These are phyloP conservation scores for Hypoxylon crocopeplum DNA, from an alignment of 495 filamentous ascomycete species.

Conservation along the genomic window DNA sequence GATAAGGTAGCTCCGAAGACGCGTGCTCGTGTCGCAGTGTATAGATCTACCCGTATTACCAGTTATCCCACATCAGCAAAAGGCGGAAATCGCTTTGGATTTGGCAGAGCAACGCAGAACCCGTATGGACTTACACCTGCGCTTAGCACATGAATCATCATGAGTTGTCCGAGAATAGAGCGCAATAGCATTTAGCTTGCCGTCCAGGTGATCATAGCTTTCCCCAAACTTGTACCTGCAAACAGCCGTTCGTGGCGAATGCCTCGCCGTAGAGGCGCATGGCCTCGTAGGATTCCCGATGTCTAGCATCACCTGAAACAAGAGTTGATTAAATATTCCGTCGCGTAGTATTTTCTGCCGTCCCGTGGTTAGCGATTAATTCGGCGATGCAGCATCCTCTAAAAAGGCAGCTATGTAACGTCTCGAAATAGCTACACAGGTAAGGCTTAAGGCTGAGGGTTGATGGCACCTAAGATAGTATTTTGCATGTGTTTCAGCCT, in stretches of 20 bases:
- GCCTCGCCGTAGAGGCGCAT: slow-evolving; percentile 14
- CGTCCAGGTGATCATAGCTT: too few species aligned
- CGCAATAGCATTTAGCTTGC: too few species aligned
- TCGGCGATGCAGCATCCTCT: slow-evolving; percentile 6
- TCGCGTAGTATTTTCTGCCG: slow-evolving; percentile 23
- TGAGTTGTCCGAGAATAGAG: too few species aligned
- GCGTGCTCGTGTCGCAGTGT: too few species aligned
- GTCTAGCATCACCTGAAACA: slow-evolving; percentile 36
- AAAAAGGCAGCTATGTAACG: slow-evolving; percentile 6
- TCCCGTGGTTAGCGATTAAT: slow-evolving; percentile 22
- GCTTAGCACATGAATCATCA: too few species aligned
- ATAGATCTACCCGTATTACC: too few species aligned
- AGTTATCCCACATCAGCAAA: too few species aligned
- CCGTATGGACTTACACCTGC: too few species aligned
- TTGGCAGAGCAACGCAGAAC: too few species aligned
- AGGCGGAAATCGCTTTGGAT: too few species aligned
- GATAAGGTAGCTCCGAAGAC: background rate
- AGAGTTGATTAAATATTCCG: slow-evolving; percentile 20
- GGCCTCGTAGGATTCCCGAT: slow-evolving; percentile 23
- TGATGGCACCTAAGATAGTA: slow-evolving; percentile 9
- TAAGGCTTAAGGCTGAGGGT: slow-evolving; percentile 35
- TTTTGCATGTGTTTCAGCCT: background rate
- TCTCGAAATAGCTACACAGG: slow-evolving; percentile 28
- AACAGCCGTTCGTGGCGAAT: background rate
- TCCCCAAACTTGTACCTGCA: too few species aligned